phyloP scores from a whole-genome alignment of 345 rosid genomes.

The Brassica cretica region DNA sequence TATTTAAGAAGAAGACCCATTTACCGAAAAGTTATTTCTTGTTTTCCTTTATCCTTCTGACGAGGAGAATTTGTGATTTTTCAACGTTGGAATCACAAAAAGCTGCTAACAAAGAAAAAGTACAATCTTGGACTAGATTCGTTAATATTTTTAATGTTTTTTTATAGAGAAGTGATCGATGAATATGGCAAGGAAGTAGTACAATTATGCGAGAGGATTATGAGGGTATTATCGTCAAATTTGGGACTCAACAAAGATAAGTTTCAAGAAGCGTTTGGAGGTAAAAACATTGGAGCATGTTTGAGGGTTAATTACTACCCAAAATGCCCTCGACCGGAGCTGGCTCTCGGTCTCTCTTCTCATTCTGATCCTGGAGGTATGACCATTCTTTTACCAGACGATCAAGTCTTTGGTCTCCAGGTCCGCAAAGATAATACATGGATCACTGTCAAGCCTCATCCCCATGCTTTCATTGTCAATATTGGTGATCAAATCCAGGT shows the following conservation, averaged over 20 bases:
- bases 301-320: constrained; percentile 87
- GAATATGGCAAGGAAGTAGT: constrained; percentile 69
- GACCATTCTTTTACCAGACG: constrained; percentile 80
- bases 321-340: constrained; percentile 86
- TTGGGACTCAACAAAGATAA: constrained; percentile 55
- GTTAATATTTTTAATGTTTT: not conserved
- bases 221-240: constrained; percentile 71
- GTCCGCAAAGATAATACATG: constrained; percentile 60
- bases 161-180: constrained; percentile 62
- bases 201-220: constrained; percentile 56
- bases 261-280: constrained; percentile 78
- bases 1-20: not conserved
- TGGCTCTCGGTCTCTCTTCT: constrained; percentile 78
- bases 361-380: constrained; percentile 96
- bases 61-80: not conserved
- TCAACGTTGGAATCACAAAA: constrained; percentile 7
- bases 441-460: constrained; percentile 88
- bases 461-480: constrained; percentile 82
- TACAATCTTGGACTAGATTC: not conserved
- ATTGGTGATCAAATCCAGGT: constrained; percentile 98
- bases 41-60: not conserved
- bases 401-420: constrained; percentile 76
- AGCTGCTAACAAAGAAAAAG: not conserved
- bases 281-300: constrained; percentile 70
- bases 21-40: not conserved